Evolutionary conservation across 257 asterid genomes (phyloP).

Genomic region (Plantago elongata): DNA sequence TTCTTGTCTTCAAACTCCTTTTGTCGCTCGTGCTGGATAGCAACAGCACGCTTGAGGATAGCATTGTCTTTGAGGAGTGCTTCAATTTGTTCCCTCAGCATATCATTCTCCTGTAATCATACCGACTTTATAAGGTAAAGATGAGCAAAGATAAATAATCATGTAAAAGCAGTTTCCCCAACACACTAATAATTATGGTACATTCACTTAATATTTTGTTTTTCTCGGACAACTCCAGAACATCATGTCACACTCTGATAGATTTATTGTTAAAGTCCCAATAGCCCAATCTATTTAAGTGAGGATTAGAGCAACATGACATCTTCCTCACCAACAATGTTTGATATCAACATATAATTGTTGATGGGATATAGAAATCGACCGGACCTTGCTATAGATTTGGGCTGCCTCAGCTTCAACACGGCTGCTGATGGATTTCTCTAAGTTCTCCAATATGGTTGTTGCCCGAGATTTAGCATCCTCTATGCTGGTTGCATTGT

Average conservation of each 20-base stretch:
- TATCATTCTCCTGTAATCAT: constrained; percentile 49
- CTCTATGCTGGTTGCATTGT: constrained; percentile 53
- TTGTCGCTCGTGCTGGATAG: constrained; percentile 79
- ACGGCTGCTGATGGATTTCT: constrained; percentile 46
- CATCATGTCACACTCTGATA: too few relatives aligned
- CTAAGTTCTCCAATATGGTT: constrained; percentile 56
- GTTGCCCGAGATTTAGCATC: constrained; percentile 67
- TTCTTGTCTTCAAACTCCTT: constrained; percentile 63
- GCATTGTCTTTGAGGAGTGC: constrained; percentile 45
- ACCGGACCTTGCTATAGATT: constrained; percentile 43
- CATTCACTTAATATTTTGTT: neutral
- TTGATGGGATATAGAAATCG: neutral
- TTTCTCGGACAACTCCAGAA: neutral
- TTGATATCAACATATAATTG: too few relatives aligned
- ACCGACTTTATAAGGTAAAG: neutral
- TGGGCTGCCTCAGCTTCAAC: constrained; percentile 45
- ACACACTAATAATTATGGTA: neutral
- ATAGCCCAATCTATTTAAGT: too few relatives aligned
- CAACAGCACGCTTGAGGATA: constrained; percentile 75
- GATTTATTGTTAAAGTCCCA: too few relatives aligned
- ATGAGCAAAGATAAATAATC: neutral
- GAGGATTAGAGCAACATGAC: too few relatives aligned
- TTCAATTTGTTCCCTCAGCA: constrained; percentile 67
- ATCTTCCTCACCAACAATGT: too few relatives aligned
- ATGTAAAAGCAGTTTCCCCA: neutral